A percentile compares a stretch with the other conserved stretches of the same genome.
Evolutionary conservation across 2,329 filamentous ascomycete species (phyloP).

Genomic region (Cordyceps cateniannulata): DNA sequence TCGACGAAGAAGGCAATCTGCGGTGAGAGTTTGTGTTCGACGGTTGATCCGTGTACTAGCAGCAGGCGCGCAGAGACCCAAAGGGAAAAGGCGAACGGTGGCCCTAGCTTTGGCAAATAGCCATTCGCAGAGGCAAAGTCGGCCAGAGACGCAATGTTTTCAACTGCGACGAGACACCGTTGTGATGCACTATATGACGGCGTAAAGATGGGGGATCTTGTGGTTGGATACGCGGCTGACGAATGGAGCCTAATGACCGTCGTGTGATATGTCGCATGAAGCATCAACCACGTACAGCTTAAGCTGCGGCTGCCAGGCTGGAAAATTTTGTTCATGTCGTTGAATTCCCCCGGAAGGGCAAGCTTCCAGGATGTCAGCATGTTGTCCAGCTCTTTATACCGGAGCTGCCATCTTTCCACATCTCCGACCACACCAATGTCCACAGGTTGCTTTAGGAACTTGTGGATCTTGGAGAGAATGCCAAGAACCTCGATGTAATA

Average conservation of each 20-base stretch:
- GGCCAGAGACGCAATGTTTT: slow-evolving; percentile 71
- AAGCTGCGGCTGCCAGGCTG: slow-evolving; percentile 62
- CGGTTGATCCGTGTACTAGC: slow-evolving; percentile 84
- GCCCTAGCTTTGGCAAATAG: slow-evolving; percentile 74
- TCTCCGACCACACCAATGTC: slow-evolving; percentile 80
- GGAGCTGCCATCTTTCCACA: slow-evolving; percentile 83
- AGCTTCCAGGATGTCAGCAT: slow-evolving; percentile 79
- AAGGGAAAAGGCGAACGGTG: slow-evolving; percentile 84
- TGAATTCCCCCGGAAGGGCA: slow-evolving; percentile 73
- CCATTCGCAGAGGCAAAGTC: slow-evolving; percentile 70
- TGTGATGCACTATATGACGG: slow-evolving; percentile 82
- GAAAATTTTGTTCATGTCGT: slow-evolving; percentile 75
- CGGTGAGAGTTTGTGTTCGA: slow-evolving; percentile 74
- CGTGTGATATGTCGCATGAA: slow-evolving; percentile 85
- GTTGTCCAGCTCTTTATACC: slow-evolving; percentile 78
- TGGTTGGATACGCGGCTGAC: slow-evolving; percentile 86
- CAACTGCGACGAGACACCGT: slow-evolving; percentile 74
- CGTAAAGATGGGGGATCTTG: slow-evolving; percentile 80
- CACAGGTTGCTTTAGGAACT: slow-evolving; percentile 81
- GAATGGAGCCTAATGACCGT: slow-evolving; percentile 87
- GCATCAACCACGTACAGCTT: slow-evolving; percentile 82
- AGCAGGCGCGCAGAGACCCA: slow-evolving; percentile 87
- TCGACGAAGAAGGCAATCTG: slow-evolving; percentile 79
- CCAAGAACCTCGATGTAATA: slow-evolving; percentile 88
- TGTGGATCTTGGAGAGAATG: slow-evolving; percentile 80